A percentile compares a stretch with the other conserved stretches of the same genome.
These are phyloP conservation scores for Cyberlindnera xylosilytica DNA, from an alignment of 805 yeast species.

Conservation along the genomic window DNA sequence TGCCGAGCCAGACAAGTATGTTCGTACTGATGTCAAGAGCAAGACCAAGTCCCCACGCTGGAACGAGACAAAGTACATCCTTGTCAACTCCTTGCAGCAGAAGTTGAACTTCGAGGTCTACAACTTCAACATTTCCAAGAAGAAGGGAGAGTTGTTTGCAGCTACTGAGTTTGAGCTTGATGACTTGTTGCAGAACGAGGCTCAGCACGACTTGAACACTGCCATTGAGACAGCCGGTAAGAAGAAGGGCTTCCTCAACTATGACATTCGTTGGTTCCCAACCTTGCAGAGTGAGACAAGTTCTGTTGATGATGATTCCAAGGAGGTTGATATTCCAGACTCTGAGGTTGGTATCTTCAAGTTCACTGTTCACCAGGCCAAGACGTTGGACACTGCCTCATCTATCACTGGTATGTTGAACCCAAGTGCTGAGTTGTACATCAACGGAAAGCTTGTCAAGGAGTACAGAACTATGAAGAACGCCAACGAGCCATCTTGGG, in stretches of 20 bases:
- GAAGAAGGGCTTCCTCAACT: conserved; percentile 55
- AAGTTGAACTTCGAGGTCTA: conserved; percentile 52
- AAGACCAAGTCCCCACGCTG: conserved; percentile 56
- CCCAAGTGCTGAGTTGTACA: conserved; percentile 65
- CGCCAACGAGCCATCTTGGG: conserved; percentile 74
- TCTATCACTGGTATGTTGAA: conserved; percentile 45
- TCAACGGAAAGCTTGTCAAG: conserved; percentile 55
- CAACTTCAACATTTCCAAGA: conserved; percentile 49
- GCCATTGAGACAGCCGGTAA: conserved; percentile 41
- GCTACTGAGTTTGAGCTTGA: conserved; percentile 51
- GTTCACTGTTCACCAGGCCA: conserved; percentile 57
- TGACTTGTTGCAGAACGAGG: conserved; percentile 56
- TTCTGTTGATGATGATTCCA: conserved; percentile 26
- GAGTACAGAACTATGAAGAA: conserved; percentile 59
- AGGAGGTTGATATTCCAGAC: conserved; percentile 38
- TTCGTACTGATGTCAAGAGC: conserved; percentile 56
- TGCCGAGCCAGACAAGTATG: conserved; percentile 39
- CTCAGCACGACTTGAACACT: conserved; percentile 27
- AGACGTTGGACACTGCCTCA: conserved; percentile 48
- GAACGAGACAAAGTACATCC: conserved; percentile 61
- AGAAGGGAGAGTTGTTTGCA: conserved; percentile 52
- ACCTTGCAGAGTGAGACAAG: conserved; percentile 23
- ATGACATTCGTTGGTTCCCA: conserved; percentile 47
- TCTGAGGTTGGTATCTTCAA: conserved; percentile 75
- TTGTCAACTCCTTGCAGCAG: conserved; percentile 55